Evolutionary conservation across 2,329 filamentous ascomycete genomes (phyloP), one percentile per base, ranked within the genome.

Genomic region (Fusarium longipes): DNA sequence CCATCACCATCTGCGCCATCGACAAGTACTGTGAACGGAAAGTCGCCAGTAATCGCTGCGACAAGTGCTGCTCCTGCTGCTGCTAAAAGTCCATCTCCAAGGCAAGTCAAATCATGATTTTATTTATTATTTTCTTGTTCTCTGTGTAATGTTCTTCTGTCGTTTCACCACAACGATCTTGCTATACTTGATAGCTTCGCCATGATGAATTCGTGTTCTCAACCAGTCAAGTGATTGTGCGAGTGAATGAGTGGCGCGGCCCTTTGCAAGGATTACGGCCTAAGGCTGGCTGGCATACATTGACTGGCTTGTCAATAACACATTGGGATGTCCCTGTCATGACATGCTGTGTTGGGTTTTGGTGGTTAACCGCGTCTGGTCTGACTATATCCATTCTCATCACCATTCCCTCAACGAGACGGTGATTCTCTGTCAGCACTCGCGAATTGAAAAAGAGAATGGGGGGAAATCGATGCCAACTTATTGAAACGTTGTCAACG

Each of bases 201-300:
- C 65, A 57, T 66, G 35, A 50, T 63, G 48, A 66, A 52, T 54
- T 68, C 56, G 65, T 52, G 51, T 65, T 62, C 60, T 65, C 56
- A 29, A 11, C 50, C 59, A 67, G 65, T 68, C 65, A 69, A 68
- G 66, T 55, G 65, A 69, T 53, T 55, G 51, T 63, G 65, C 48
- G 39, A 51, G 32, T 47, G 61, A 57, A 50, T 49, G 61, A 71
- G 67, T 71, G 68, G 70, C 69, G 70, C 70, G 70, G 68, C 67
- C n/a, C n/a, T 67, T 39, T 52, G 49, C 60, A 70, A 71, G 63
- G 68, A 59, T 67, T 59, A 63, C 57, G 54, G 60, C 61, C 65
- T 50, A 52, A 49, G 64, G 60, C 59, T 59, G 70, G 66, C 53
- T 73, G 70, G 68, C 70, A n/a, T n/a, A n/a, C n/a, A 69, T 69